These are phyloP conservation scores for Garcia nutans DNA, from an alignment of 345 rosid species.

Conservation along the genomic window DNA sequence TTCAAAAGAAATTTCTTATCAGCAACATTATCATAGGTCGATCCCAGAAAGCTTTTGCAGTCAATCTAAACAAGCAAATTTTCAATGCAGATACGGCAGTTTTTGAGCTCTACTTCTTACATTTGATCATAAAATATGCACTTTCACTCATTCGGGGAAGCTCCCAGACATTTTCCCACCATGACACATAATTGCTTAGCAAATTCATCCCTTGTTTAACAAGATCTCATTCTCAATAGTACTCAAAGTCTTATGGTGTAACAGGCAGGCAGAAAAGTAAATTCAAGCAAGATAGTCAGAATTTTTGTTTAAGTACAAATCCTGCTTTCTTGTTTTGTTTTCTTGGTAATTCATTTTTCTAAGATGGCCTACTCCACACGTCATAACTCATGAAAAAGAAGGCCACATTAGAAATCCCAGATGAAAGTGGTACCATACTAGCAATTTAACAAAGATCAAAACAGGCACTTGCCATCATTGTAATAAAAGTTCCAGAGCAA, in stretches of 20 bases:
- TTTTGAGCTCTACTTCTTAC: not conserved
- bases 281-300: no score
- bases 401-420: not conserved
- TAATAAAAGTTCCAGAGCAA: not conserved
- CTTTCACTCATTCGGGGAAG: not conserved
- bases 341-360: not conserved
- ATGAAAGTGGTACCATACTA: not conserved
- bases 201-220: not conserved
- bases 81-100: not conserved
- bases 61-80: not conserved
- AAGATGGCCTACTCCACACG: not conserved
- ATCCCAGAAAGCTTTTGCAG: no score
- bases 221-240: not conserved
- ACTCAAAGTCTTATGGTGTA: not conserved
- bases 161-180: not conserved
- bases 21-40: not conserved
- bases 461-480: not conserved
- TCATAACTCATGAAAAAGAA: no score
- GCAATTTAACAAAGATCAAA: not conserved
- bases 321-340: not conserved
- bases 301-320: not conserved
- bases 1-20: not conserved
- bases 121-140: not conserved
- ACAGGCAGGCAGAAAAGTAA: not conserved
- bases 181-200: not conserved